Conservation (phyloP, 805 yeast species). For the Candida gorgasii region DNA sequence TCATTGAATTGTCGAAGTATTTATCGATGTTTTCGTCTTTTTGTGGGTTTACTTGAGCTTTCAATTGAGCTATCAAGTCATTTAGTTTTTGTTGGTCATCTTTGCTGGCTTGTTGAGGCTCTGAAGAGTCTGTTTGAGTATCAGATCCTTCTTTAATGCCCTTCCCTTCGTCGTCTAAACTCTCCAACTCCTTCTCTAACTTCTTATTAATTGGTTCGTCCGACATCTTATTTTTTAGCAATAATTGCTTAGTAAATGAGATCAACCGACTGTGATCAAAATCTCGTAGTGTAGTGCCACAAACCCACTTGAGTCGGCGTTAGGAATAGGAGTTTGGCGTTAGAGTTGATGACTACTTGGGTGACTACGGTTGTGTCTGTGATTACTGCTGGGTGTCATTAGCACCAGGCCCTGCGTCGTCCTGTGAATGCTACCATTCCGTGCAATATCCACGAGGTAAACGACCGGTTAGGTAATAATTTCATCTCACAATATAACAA, state of each 20-base stretch:
- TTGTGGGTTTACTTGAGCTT: slow-evolving; percentile 27
- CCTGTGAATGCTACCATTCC: too few relatives aligned
- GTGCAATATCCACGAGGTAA: too few relatives aligned
- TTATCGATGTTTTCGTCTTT: slow-evolving; percentile 28
- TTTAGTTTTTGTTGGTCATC: slow-evolving; percentile 3
- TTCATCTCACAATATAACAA: too few relatives aligned
- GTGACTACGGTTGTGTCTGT: too few relatives aligned
- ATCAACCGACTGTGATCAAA: not conserved
- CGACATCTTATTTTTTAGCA: not conserved
- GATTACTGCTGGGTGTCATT: too few relatives aligned
- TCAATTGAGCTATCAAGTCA: slow-evolving; percentile 10
- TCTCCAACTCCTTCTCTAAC: slow-evolving; percentile 3
- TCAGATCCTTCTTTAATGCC: slow-evolving; percentile 1
- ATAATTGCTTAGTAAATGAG: not conserved
- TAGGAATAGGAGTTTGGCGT: too few relatives aligned
- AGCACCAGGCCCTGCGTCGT: too few relatives aligned
- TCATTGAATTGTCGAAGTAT: slow-evolving; percentile 27
- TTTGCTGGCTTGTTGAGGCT: slow-evolving; percentile 2
- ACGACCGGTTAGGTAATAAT: too few relatives aligned
- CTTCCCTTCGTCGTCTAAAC: not conserved
- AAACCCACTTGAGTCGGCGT: too few relatives aligned
- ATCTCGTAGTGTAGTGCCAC: too few relatives aligned
- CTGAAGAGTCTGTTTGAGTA: slow-evolving; percentile 1
- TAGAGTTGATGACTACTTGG: too few relatives aligned
- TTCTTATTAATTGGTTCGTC: slow-evolving; percentile 1